These are phyloP conservation scores for Aureobasidium sp. DNA, from an alignment of 2,329 filamentous ascomycete species.

Conservation along the genomic window DNA sequence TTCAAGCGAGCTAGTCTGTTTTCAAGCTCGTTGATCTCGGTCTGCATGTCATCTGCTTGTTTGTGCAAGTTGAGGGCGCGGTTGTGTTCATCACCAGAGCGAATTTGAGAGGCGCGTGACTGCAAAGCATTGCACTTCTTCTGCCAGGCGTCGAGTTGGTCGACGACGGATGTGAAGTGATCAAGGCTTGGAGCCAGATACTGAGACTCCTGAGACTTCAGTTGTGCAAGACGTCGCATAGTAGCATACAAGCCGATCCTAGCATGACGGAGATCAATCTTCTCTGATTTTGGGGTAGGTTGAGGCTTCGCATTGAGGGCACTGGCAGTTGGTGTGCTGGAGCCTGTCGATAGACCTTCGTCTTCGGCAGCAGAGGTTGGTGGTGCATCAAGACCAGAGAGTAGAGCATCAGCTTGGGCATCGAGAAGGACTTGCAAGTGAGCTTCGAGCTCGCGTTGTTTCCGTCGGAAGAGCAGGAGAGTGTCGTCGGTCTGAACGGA, in stretches of 20 bases:
- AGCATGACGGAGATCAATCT: constrained; percentile 53
- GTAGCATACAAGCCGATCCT: constrained; percentile 57
- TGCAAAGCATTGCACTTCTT: constrained; percentile 49
- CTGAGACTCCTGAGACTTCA: constrained; percentile 63
- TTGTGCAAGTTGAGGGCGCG: constrained; percentile 45
- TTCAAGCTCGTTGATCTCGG: constrained; percentile 60
- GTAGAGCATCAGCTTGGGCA: constrained; percentile 52
- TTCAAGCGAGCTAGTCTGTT: constrained; percentile 56
- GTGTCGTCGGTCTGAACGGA: neutral
- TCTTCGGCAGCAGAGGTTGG: constrained; percentile 27
- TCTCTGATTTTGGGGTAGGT: constrained; percentile 42
- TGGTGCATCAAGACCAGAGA: constrained; percentile 38
- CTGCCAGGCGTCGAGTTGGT: constrained; percentile 52
- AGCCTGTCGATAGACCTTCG: constrained; percentile 42
- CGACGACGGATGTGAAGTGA: constrained; percentile 51
- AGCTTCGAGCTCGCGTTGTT: constrained; percentile 46
- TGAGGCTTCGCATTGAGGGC: constrained; percentile 25
- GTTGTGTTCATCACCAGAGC: constrained; percentile 51
- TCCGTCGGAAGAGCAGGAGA: constrained; percentile 15
- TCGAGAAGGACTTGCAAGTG: constrained; percentile 54
- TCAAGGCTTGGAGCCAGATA: constrained; percentile 51
- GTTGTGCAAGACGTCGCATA: constrained; percentile 55
- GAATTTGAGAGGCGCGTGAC: constrained; percentile 49
- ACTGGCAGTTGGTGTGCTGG: constrained; percentile 41
- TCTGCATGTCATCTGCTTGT: constrained; percentile 48